A percentile compares a stretch with the other conserved stretches of the same genome.
These are phyloP conservation scores for Diaporthe velutina DNA, from an alignment of 2,329 filamentous ascomycete species.

Conservation along the genomic window DNA sequence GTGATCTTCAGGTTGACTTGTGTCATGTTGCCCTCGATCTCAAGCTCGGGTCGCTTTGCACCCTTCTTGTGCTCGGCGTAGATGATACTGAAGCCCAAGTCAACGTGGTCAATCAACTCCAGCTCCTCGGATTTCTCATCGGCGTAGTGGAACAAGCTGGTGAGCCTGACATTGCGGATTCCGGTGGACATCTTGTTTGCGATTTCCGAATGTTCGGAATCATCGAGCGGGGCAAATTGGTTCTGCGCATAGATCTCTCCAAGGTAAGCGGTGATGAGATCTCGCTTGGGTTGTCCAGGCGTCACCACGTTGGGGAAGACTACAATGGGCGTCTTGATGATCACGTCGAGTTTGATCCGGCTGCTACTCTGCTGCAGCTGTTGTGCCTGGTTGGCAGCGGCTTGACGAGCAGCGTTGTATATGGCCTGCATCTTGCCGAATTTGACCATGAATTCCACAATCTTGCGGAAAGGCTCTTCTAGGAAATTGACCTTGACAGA, in stretches of 20 bases:
- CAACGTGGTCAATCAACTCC: constrained; percentile 97
- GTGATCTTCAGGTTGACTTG: constrained; percentile 92
- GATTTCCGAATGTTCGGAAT: constrained; percentile 77
- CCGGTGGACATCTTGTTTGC: constrained; percentile 93
- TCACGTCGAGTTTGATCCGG: constrained; percentile 93
- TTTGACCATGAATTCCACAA: constrained; percentile 97
- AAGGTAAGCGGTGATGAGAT: constrained; percentile 91
- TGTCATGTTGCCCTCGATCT: constrained; percentile 92
- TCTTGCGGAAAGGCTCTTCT: constrained; percentile 97
- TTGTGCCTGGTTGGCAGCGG: constrained; percentile 91
- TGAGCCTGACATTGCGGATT: constrained; percentile 91
- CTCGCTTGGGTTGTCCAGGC: constrained; percentile 77
- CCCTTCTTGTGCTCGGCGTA: constrained; percentile 88
- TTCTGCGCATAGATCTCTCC: constrained; percentile 99
- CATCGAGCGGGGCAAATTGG: constrained; percentile 87
- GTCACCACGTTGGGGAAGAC: constrained; percentile 88
- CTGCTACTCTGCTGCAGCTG: constrained; percentile 92
- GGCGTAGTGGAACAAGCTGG: constrained; percentile 87
- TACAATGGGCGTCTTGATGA: constrained; percentile 95
- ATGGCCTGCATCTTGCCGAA: constrained; percentile 99
- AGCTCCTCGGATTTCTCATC: constrained; percentile 83
- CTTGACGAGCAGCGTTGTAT: constrained; percentile 96
- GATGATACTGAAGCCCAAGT: constrained; percentile 91
- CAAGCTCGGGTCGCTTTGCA: constrained; percentile 86
- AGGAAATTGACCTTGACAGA: constrained; percentile 98